Evolutionary conservation across 2,329 filamentous ascomycete species (phyloP), one percentile per base, ranked within the genome.

Genomic region (Sporothrix luriei): DNA sequence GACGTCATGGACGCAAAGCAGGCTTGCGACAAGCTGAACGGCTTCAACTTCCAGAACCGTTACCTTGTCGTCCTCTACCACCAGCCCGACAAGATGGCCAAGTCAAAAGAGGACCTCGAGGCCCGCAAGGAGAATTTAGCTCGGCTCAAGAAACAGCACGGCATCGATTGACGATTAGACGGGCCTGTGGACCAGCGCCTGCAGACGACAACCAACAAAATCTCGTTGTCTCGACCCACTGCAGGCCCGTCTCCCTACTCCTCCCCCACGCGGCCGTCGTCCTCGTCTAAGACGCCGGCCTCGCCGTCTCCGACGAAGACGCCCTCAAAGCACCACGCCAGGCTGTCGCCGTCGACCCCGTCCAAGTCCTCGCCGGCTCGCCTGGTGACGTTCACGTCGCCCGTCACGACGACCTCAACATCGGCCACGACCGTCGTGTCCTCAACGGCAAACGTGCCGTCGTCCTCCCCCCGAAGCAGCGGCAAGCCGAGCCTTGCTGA

Each of bases 1-100:
- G 95, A 99, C 87, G 94, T 98, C 76, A 91, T 95, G 87, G 95
- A 99, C 86, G 94, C 95, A 75, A 99, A 99, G 85, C 90, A 93
- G 83, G 95, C 95, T 78, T 98, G 95, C 86, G 95, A 99, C 85
- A 97, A 98, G 85, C 87, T 99, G 81, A 99, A 99, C 85, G 95
- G 95, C 80, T 99, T 97, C 89, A 99, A 99, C 85, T 99, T 99
- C 82, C 95, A 99, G 85, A 97, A 94, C 84, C 91, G 95, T 80
- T 99, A 99, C 83, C 92, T 99, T 76, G 95, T 99, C 78, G 86
- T 88, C 75, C 81, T 88, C 77, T 88, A 87, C 77, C 86, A 88
- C 75, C 86, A 88, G 82, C 86, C 86, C 78, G 86, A 88, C 77
- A 88, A 88, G 84, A 88, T 87, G 82, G 79, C 87, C 79, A 92